Conservation (phyloP, 768 basidiomycete species). For the Leccinum rimulosum region DNA sequence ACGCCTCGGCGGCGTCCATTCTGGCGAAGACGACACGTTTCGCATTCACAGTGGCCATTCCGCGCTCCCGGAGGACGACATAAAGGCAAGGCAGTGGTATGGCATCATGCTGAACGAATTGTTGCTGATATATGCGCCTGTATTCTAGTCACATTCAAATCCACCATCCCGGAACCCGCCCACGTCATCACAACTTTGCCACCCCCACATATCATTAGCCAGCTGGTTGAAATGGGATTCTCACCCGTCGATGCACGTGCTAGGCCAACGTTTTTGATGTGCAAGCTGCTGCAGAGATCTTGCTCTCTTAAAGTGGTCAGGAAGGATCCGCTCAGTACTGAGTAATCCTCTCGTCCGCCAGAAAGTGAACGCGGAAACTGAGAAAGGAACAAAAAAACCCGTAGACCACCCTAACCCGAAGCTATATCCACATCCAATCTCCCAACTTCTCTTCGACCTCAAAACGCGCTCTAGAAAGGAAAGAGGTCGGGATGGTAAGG, state of each 20-base stretch:
- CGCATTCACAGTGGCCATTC: not conserved
- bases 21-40: conserved; percentile 14
- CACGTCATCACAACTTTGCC: conserved; percentile 41
- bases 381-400: too few species aligned
- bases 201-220: conserved; percentile 88
- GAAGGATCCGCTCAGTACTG: too few species aligned
- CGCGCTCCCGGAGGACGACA: conserved; percentile 54
- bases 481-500: too few species aligned
- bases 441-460: too few species aligned
- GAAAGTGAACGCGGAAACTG: too few species aligned
- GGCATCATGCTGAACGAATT: not conserved
- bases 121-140: not conserved
- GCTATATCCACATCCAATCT: too few species aligned
- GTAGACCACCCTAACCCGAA: too few species aligned
- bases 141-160: conserved; percentile 9
- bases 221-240: conserved; percentile 96
- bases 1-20: too few species aligned
- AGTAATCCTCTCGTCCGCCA: too few species aligned
- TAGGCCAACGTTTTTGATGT: not conserved
- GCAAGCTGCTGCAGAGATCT: too few species aligned
- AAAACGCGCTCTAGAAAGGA: too few species aligned
- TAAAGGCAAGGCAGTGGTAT: conserved; percentile 50
- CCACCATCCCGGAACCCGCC: conserved; percentile 4
- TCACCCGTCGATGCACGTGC: conserved; percentile 68
- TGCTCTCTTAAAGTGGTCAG: too few species aligned